A percentile compares a stretch with the other conserved stretches of the same genome.
Evolutionary conservation across 768 basidiomycete genomes (phyloP).

Genomic region (Infundibulicybe gibba): DNA sequence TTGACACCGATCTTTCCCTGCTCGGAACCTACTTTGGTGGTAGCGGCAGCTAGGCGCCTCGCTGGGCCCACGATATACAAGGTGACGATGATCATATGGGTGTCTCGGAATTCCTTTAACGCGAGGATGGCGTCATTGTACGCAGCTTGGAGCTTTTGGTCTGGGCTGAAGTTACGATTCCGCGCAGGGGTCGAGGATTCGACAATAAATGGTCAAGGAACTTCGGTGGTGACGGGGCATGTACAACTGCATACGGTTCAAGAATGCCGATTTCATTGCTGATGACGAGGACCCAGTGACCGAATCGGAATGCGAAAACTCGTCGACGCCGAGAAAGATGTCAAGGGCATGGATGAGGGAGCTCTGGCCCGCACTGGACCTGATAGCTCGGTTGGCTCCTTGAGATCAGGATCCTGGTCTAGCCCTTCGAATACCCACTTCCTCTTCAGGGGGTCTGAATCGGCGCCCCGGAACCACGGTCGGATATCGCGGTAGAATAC

Average conservation of each 20-base stretch:
- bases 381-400: constrained; percentile 54
- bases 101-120: constrained; percentile 74
- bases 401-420: constrained; percentile 37
- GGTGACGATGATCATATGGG: constrained; percentile 75
- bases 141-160: constrained; percentile 38
- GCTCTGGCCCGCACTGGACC: constrained; percentile 85
- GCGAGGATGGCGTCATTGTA: constrained; percentile 69
- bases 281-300: constrained; percentile 19
- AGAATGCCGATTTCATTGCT: constrained; percentile 40
- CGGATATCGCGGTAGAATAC: constrained; percentile 72
- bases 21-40: constrained; percentile 13
- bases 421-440: constrained; percentile 58
- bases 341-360: constrained; percentile 75
- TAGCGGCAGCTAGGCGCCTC: constrained; percentile 21
- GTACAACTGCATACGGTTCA: constrained; percentile 75
- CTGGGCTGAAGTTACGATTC: constrained; percentile 40
- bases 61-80: constrained; percentile 80
- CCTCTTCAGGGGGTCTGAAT: constrained; percentile 42
- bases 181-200: constrained; percentile 60
- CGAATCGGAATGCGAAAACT: constrained; percentile 28
- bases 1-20: constrained; percentile 12
- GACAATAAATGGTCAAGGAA: constrained; percentile 68
- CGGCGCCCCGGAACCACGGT: constrained; percentile 83
- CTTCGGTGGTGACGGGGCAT: constrained; percentile 81
- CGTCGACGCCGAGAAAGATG: constrained; percentile 69